Conservation (phyloP, 108 stramenopile genomes). For the Skeletonema tropicum region DNA sequence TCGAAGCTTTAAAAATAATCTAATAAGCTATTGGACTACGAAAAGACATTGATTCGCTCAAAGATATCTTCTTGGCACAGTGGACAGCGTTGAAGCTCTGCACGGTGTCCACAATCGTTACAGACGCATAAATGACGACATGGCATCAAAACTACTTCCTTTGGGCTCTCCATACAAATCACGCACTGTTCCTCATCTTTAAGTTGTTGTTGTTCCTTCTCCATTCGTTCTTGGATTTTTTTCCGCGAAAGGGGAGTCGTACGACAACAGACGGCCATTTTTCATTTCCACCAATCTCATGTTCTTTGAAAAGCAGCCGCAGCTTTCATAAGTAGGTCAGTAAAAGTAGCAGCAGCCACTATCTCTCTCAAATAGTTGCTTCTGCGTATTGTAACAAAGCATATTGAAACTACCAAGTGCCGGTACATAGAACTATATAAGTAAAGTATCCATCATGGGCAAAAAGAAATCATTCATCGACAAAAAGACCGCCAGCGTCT, state of each 20-base stretch:
- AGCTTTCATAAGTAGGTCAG: too few relatives aligned
- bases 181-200: constrained; percentile 41
- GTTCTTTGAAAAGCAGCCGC: too few relatives aligned
- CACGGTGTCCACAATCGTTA: constrained; percentile 21
- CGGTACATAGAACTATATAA: too few relatives aligned
- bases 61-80: constrained; percentile 34
- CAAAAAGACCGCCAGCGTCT: constrained; percentile 85
- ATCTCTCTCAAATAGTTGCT: too few relatives aligned
- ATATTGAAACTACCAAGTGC: too few relatives aligned
- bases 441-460: constrained; percentile 78
- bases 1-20: constrained; percentile 6
- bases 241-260: too few relatives aligned
- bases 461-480: constrained; percentile 93
- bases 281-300: too few relatives aligned
- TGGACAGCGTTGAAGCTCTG: constrained; percentile 26
- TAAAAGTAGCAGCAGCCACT: too few relatives aligned
- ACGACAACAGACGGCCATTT: too few relatives aligned
- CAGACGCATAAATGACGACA: constrained; percentile 49
- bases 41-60: constrained; percentile 33
- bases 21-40: constrained; percentile 8
- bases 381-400: too few relatives aligned
- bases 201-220: constrained; percentile 26
- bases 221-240: neutral
- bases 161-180: constrained; percentile 37
- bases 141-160: constrained; percentile 31